Percentiles rank a stretch among this genome's conserved stretches.
These are phyloP conservation scores for Salvia rosmarinus DNA, from an alignment of 257 asterid genomes.

Conservation along the genomic window DNA sequence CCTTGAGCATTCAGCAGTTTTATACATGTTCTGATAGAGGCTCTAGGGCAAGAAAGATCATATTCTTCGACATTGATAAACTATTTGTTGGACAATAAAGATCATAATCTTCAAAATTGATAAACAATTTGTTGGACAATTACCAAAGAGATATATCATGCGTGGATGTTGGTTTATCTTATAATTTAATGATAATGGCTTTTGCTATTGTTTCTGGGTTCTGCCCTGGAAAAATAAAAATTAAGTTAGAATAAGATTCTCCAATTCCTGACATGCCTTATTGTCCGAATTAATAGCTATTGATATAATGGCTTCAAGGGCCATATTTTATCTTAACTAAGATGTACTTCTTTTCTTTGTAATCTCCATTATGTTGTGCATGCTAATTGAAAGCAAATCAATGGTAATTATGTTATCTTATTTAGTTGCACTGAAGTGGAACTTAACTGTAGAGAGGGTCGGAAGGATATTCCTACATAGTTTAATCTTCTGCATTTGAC, in stretches of 20 bases:
- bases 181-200: neutral
- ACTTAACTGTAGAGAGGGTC: neutral
- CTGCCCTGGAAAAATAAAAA: neutral
- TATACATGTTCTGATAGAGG: too few species aligned
- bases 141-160: constrained; percentile 1
- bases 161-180: constrained; percentile 6
- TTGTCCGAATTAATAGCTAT: constrained; percentile 14
- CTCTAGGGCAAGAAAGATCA: neutral
- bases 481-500: neutral
- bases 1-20: neutral
- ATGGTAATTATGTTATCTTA: neutral
- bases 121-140: constrained; percentile 14
- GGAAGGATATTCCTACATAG: neutral
- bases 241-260: neutral
- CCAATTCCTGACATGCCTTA: neutral
- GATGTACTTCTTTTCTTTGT: neutral
- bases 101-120: constrained; percentile 11
- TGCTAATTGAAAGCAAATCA: neutral
- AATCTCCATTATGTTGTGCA: neutral
- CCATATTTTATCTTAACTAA: neutral
- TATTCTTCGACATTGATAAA: constrained; percentile 18
- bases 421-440: neutral
- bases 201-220: constrained; percentile 8
- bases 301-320: neutral
- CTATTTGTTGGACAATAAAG: constrained; percentile 1